Evolutionary conservation across 768 basidiomycete species (phyloP).

Genomic region (Dioszegia aurantiaca): DNA sequence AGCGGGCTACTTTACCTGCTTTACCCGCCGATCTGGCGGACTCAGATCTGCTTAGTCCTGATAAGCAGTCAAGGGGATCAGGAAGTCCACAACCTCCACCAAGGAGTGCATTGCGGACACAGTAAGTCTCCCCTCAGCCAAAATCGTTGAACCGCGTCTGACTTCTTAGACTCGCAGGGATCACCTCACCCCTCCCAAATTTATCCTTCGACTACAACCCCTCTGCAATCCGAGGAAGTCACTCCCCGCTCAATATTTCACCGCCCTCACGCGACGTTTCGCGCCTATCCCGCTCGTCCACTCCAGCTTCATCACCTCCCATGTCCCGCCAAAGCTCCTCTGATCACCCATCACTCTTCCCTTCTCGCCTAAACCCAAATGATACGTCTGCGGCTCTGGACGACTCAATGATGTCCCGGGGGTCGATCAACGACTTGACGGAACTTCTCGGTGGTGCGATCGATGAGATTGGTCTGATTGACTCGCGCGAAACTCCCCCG

Average conservation of each 20-base stretch:
- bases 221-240: not conserved
- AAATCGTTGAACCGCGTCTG: no score
- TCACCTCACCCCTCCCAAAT: constrained; percentile 6
- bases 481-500: constrained; percentile 42
- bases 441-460: constrained; percentile 47
- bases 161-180: not conserved
- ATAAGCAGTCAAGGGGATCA: constrained; percentile 1
- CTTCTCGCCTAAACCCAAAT: no score
- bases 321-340: constrained; percentile 1
- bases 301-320: constrained; percentile 17
- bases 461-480: constrained; percentile 44
- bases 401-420: constrained; percentile 1
- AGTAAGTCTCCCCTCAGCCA: no score
- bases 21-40: constrained; percentile 7
- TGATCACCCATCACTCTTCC: constrained; percentile 6
- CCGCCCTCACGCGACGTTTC: not conserved
- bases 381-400: not conserved
- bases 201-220: constrained; percentile 1
- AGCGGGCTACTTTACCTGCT: constrained; percentile 28
- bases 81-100: constrained; percentile 22
- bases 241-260: constrained; percentile 1
- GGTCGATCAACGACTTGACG: constrained; percentile 39
- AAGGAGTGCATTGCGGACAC: constrained; percentile 10
- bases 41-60: constrained; percentile 12
- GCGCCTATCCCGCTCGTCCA: constrained; percentile 8